Percentiles rank a stretch among this genome's conserved stretches.
phyloP scores from a whole-genome alignment of 805 yeast species.

The Candida chauliodis region DNA sequence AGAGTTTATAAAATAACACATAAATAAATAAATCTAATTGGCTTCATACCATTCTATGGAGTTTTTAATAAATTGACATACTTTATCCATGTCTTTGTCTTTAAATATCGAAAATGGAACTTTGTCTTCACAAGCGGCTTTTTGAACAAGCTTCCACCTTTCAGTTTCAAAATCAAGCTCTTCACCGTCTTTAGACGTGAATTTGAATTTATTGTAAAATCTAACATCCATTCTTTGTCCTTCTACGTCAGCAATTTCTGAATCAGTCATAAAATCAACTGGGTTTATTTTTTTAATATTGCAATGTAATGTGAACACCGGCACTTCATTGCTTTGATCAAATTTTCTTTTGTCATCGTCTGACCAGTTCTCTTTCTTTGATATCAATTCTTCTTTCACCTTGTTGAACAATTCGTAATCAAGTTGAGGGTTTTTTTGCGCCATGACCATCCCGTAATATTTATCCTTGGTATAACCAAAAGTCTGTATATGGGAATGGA shows the following conservation, averaged over 20 bases:
- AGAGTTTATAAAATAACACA: conserved; percentile 8
- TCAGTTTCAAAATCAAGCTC: conserved; percentile 13
- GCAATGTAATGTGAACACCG: conserved; percentile 14
- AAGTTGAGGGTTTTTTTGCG: conserved; percentile 25
- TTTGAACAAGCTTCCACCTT: conserved; percentile 12
- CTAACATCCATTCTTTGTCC: conserved; percentile 11
- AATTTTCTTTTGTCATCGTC: conserved; percentile 6
- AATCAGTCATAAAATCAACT: conserved; percentile 6
- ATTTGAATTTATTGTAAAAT: conserved; percentile 11
- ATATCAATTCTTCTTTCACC: conserved; percentile 1
- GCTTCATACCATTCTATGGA: conserved; percentile 9
- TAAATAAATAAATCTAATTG: not conserved
- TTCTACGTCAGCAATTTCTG: conserved; percentile 6
- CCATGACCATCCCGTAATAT: conserved; percentile 23
- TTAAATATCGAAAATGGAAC: conserved; percentile 9
- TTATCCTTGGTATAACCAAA: conserved; percentile 25
- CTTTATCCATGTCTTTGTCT: conserved; percentile 8
- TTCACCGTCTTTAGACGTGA: conserved; percentile 3
- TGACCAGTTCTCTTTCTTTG: conserved; percentile 6
- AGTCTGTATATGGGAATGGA: conserved; percentile 14
- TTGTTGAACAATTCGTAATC: conserved; percentile 18
- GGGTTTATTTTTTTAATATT: conserved; percentile 19
- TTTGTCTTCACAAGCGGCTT: conserved; percentile 11
- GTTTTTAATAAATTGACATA: conserved; percentile 16
- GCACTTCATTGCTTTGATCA: conserved; percentile 7